A percentile compares a stretch with the other conserved stretches of the same genome.
Evolutionary conservation across 768 basidiomycete species (phyloP).

Genomic region (Trametes elegans): DNA sequence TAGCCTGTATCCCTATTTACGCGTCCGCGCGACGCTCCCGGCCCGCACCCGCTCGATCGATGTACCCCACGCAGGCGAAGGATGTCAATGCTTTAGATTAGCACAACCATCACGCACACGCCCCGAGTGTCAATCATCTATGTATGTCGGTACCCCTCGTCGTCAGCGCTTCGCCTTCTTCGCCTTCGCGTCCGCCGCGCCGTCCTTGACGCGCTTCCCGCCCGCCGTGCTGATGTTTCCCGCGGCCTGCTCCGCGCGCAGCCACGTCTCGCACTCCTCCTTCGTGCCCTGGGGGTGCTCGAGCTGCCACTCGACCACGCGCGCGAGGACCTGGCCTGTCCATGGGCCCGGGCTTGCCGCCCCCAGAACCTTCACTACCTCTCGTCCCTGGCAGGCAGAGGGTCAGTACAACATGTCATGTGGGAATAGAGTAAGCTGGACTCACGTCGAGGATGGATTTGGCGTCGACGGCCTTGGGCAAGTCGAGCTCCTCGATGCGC

Average conservation of each 20-base stretch:
- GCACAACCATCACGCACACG: not conserved
- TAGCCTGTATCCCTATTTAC: constrained; percentile 6
- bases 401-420: too few species aligned
- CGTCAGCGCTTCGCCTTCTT: constrained; percentile 32
- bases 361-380: constrained; percentile 53
- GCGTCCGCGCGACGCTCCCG: not conserved
- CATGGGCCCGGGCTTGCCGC: constrained; percentile 64
- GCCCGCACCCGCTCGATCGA: too few species aligned
- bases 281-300: constrained; percentile 65
- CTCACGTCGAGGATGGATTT: constrained; percentile 80
- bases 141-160: not conserved
- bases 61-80: constrained; percentile 6
- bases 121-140: not conserved
- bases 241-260: constrained; percentile 49
- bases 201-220: constrained; percentile 28
- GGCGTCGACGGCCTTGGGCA: constrained; percentile 61
- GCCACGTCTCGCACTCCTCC: constrained; percentile 70
- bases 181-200: constrained; percentile 16
- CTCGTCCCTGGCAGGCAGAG: constrained; percentile 56
- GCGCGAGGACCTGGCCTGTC: constrained; percentile 60
- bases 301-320: constrained; percentile 83
- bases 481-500: constrained; percentile 57
- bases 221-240: constrained; percentile 39
- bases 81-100: constrained; percentile 14
- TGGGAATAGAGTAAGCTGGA: not conserved